Base-by-base conservation (phyloP, 495 filamentous ascomycete species). In the Annulohypoxylon nitens region DNA sequence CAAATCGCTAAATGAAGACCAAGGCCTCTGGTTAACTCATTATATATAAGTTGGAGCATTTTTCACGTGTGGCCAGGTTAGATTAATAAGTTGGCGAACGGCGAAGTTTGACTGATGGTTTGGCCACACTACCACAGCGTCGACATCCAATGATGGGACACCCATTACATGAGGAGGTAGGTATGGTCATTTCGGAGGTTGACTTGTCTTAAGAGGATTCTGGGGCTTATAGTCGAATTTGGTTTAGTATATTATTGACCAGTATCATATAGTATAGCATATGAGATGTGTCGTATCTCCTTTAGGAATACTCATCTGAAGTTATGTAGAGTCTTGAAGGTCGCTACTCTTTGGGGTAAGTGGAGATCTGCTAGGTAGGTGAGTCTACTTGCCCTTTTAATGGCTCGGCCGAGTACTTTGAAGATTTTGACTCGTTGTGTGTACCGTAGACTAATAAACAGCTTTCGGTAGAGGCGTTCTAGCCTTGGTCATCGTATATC, bases 1-100 rank as follows among this genome's bases (percentile, higher is more conserved):
- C 72, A 71, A 75, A 68, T 75, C 72, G 72, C 64, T 61, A 75
- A 71, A 71, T 64, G 63, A 64, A 58, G 48, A 68, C 72, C 72
- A 75, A 75, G 67, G 55, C 59, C 53, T 53, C 61, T 58, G 11
- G 41, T 64, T 34, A 39, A 62, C 25, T 67, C 45, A 45, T 64
- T 63, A 75, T 75, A 75, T 70, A 67, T 6, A 67, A 64, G 59
- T 75, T 75, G 72, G 72, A 71, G 72, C 41, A 75, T 70, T 20
- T 12, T 68, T 71, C 67, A 71, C 64, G 67, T 71, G 62, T 64
- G 23, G n/a, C 20, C 25, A 20, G 30, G 18, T 11, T 11, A 58
- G 30, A 12, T 57, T 66, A 60, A 62, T 67, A 61, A 74, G 62
- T 47, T 51, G 6, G 47, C n/a, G 62, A 37, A 60, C 16, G 26